These are phyloP conservation scores for Acer saccharum DNA, from an alignment of 345 rosid species.

Conservation along the genomic window DNA sequence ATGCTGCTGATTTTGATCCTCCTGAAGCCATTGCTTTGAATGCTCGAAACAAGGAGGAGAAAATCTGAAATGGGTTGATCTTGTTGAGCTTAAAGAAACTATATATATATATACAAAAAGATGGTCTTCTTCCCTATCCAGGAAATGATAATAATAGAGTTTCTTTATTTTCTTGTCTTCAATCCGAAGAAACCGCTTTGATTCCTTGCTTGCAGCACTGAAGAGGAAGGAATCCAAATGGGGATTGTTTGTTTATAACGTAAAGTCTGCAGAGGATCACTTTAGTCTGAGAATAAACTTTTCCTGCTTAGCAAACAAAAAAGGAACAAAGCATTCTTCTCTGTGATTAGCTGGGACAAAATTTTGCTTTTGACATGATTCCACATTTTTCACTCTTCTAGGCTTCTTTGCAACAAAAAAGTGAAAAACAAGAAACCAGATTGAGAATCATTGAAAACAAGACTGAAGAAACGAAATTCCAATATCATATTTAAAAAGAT, in stretches of 20 bases:
- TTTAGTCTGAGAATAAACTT: slow-evolving; percentile 25
- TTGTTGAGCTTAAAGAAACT: slow-evolving; percentile 4
- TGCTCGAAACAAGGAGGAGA: neutral
- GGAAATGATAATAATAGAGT: neutral
- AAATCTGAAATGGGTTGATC: neutral
- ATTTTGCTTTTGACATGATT: neutral
- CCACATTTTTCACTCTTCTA: neutral
- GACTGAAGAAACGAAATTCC: neutral
- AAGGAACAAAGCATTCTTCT: slow-evolving; percentile 28
- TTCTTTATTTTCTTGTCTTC: slow-evolving; percentile 33
- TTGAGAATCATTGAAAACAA: neutral
- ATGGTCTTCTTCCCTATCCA: neutral
- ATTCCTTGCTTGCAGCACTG: slow-evolving; percentile 45
- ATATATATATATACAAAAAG: slow-evolving; percentile 2
- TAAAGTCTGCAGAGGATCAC: neutral
- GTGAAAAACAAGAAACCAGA: neutral
- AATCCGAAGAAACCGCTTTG: slow-evolving; percentile 45
- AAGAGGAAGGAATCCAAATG: slow-evolving; percentile 36
- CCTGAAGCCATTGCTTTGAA: slow-evolving; percentile 57
- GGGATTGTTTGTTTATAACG: neutral
- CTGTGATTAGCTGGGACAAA: neutral
- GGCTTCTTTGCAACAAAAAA: neutral
- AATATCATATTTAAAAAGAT: neutral
- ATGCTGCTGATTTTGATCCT: slow-evolving; percentile 64
- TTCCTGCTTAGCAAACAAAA: slow-evolving; percentile 22